Conservation (phyloP, 495 filamentous ascomycete genomes). For the Neurospora sp. region DNA sequence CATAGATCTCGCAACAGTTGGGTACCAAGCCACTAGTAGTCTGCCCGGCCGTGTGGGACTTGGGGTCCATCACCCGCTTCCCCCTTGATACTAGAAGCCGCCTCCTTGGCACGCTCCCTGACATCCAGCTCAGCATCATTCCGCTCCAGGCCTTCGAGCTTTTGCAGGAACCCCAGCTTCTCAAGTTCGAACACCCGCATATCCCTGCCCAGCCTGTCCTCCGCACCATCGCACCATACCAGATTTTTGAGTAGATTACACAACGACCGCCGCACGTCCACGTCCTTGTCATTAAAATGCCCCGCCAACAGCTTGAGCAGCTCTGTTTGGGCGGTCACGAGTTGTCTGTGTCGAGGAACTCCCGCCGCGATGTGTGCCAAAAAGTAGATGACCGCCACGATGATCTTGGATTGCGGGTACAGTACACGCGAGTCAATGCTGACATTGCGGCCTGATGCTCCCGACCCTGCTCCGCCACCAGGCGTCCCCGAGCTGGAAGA, state of each 20-base stretch:
- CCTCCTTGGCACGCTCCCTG: conserved; percentile 71
- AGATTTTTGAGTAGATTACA: conserved; percentile 79
- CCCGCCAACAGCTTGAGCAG: conserved; percentile 53
- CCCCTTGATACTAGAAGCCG: conserved; percentile 53
- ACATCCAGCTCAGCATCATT: conserved; percentile 73
- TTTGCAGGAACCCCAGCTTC: conserved; percentile 59
- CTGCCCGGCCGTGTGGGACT: neutral
- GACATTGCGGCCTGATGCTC: neutral
- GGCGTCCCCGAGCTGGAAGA: neutral
- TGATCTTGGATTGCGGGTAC: conserved; percentile 58
- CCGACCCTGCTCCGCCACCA: neutral
- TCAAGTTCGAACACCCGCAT: conserved; percentile 57
- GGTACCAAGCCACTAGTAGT: neutral
- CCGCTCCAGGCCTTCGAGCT: conserved; percentile 50
- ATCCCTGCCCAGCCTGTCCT: conserved; percentile 48
- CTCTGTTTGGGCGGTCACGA: conserved; percentile 46
- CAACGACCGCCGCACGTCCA: conserved; percentile 60
- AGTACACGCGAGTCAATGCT: conserved; percentile 31
- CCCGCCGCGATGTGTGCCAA: conserved; percentile 81
- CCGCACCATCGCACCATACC: conserved; percentile 63
- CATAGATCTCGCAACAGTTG: neutral
- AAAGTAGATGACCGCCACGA: conserved; percentile 62
- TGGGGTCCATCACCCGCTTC: neutral
- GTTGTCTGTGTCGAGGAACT: conserved; percentile 59
- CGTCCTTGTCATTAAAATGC: conserved; percentile 62